Base-by-base conservation (phyloP, 1,284 basidiomycete species). In the Apiotrichum gamsii region DNA sequence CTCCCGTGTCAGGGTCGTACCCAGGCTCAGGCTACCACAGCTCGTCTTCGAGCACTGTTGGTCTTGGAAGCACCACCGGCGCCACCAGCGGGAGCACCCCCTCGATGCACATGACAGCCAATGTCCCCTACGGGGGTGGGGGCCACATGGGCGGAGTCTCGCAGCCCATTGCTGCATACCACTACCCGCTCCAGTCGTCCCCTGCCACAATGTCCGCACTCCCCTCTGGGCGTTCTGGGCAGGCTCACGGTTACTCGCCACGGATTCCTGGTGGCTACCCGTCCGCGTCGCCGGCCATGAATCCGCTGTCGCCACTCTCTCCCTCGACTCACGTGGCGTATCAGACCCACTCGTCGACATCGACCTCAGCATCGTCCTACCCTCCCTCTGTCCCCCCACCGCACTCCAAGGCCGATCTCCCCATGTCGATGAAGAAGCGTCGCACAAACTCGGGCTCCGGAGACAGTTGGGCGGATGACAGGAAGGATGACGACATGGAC, bases 401-500 rank as follows among this genome's bases (percentile, higher is more conserved):
- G 3, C 52, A 54, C 24, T 28, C 46, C 10, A 47, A 45, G 24
- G 31, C 45, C 9, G 51, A 48, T 15, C 34, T 32, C 3, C 39
- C 46, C 8, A 32, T 43, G 20, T 11, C 6, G 8, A 28, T 28
- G 25, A 42, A 44, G 33, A 47, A 48, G 33, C 39, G 52, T 9
- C 43, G 49, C 14, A 54, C 49, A 1, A 31, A 45, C 16, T 48
- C 48, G 5, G 46, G 43, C 16, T 52, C 50, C 1, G 42, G 34
- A 0, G 43, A 36, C 0, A 49, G 46, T 14, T 54, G 52, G 52
- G 49, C 48, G 9, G 47, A 39, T 14, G 43, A 35, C 10, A 31
- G 29, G 39, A 54, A 51, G 43, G 43, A 47, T 9, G 49, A 56
- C 21, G 49, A 56, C 21, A 58, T 60, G 3, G 55, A 62, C 2